Base-by-base conservation (phyloP, 345 rosid genomes). In the Salix arbutifolia region DNA sequence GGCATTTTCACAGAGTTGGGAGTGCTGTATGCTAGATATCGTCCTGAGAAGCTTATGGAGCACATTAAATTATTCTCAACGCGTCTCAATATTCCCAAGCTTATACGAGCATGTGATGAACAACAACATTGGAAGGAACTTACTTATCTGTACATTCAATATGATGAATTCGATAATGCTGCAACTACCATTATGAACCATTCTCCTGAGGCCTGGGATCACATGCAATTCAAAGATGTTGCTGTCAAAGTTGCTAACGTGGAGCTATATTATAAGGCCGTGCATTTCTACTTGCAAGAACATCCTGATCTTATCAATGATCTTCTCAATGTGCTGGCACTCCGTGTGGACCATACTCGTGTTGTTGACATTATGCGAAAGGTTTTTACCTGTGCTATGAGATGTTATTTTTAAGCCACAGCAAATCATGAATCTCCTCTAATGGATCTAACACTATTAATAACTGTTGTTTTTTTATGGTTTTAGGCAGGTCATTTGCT, bases 131-230 rank as follows among this genome's bases (percentile, higher is more conserved):
- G 99, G 99, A 88, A 79, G 85, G 99, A 96, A 74, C 98, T 93
- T 66, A 91, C 97, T 26, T 93, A 92, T 78, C 80, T 96, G 80
- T 92, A 96, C 80, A 93, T 96, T 65, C 94, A 90, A 61, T 96
- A 96, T 62, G 98, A 87, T 80, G 99, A 96, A 83, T 96, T 92
- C 80, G 99, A 96, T 74, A 96, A 96, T 89, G 99, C 99, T 61
- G 99, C 99, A 7, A 92, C 97, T 53, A 96, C 98, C 44, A 90
- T 96, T 72, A 96, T 96, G 99, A 93, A 96, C 78, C 99, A 96
- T 87, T 96, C 99, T 48, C 99, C 99, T 0, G 98, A 92, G 86
- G 98, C 99, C n/a, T 96, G 99, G 99, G 99, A 96, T 74, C 99
- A 96, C 92, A 90, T 96, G 98, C 99, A 91, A 79, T 96, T 93